These are phyloP conservation scores for Wickerhamomyces strasburgensis DNA, from an alignment of 805 yeast genomes.

Conservation along the genomic window DNA sequence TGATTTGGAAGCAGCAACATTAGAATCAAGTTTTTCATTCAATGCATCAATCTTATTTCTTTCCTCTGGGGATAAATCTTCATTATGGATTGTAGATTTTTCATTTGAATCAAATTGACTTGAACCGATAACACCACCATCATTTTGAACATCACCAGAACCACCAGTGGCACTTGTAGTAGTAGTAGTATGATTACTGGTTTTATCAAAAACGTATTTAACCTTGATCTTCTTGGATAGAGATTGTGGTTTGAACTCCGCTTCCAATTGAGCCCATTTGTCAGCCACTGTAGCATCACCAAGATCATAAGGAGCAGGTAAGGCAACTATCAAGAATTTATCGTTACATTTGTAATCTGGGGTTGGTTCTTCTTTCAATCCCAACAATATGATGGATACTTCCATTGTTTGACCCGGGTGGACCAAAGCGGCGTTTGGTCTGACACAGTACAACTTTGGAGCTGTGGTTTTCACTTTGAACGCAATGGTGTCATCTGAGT, in stretches of 20 bases:
- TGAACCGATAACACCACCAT: neutral
- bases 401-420: conserved; percentile 68
- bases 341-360: conserved; percentile 78
- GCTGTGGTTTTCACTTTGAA: conserved; percentile 98
- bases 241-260: conserved; percentile 48
- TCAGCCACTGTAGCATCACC: conserved; percentile 58
- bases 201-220: conserved; percentile 35
- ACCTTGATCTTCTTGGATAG: conserved; percentile 66
- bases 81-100: conserved; percentile 4
- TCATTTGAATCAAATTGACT: neutral
- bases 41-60: conserved; percentile 38
- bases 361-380: conserved; percentile 69
- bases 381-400: conserved; percentile 82
- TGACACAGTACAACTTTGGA: conserved; percentile 90
- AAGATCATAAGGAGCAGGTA: conserved; percentile 63
- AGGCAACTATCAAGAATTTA: conserved; percentile 83
- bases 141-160: no score
- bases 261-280: conserved; percentile 71
- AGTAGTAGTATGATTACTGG: neutral
- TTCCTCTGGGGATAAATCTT: conserved; percentile 34
- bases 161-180: conserved; percentile 13
- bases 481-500: conserved; percentile 58
- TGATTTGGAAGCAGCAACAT: conserved; percentile 23
- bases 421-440: conserved; percentile 87
- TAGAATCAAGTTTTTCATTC: conserved; percentile 41